Percentiles rank a stretch among this genome's conserved stretches.
Evolutionary conservation across 257 asterid species (phyloP).

Genomic region (Primulina huaijiensis): DNA sequence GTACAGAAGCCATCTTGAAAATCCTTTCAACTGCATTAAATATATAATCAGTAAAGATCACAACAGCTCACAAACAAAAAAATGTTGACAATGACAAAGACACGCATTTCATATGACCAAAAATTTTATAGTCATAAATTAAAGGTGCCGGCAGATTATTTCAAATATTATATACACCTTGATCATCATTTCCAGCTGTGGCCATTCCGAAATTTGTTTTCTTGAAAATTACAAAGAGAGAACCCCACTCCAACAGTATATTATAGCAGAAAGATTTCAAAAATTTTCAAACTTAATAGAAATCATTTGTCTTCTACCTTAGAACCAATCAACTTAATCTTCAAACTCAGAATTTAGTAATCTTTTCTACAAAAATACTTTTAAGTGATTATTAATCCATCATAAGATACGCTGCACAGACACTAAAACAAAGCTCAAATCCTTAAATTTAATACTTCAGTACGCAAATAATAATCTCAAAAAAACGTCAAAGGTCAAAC

Average conservation of each 20-base stretch:
- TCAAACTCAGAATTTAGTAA: background rate
- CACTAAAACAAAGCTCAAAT: conserved; percentile 6
- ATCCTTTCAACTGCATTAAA: conserved; percentile 26
- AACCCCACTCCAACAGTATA: background rate
- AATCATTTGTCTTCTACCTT: background rate
- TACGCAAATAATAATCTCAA: background rate
- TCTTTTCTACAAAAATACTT: background rate
- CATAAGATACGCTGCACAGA: background rate
- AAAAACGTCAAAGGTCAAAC: background rate
- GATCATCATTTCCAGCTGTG: background rate
- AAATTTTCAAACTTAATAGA: background rate
- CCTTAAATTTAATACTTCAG: background rate
- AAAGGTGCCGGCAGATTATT: background rate
- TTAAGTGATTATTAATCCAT: background rate
- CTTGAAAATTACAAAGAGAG: background rate
- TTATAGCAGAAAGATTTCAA: background rate
- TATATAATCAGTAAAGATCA: conserved; percentile 5
- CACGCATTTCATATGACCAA: background rate
- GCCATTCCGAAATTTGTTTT: background rate
- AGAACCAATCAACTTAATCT: conserved; percentile 2
- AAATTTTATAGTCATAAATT: background rate
- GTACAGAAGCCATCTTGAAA: conserved; percentile 61
- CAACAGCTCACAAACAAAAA: background rate
- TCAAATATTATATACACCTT: background rate
- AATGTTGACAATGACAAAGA: too few species aligned